Evolutionary conservation across 2,329 filamentous ascomycete species (phyloP).

Genomic region (Diaporthe humulicola): DNA sequence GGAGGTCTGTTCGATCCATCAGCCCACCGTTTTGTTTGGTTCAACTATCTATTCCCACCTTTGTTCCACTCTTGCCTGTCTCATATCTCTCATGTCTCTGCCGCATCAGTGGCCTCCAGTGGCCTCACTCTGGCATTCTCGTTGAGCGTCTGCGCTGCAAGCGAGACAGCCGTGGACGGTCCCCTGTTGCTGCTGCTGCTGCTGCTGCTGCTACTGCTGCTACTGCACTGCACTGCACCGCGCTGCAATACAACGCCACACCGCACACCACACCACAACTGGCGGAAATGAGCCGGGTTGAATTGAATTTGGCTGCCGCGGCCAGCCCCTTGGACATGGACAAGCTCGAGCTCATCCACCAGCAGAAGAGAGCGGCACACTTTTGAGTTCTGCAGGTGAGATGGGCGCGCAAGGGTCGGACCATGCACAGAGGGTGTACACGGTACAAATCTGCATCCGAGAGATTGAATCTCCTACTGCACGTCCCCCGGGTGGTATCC

Average conservation of each 20-base stretch:
- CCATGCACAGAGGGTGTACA: constrained; percentile 4
- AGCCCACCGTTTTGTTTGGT: not conserved
- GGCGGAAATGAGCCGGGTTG: constrained; percentile 26
- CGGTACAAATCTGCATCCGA: not conserved
- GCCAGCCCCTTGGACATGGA: constrained; percentile 18
- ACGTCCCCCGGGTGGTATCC: constrained; percentile 18
- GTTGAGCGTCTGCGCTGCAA: not conserved
- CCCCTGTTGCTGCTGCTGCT: not conserved
- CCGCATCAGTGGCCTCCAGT: not conserved
- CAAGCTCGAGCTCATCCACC: constrained; percentile 21
- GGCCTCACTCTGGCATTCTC: not conserved
- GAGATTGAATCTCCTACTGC: constrained; percentile 22
- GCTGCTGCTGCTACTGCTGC: not conserved
- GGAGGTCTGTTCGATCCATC: constrained; percentile 23
- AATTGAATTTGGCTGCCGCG: constrained; percentile 28
- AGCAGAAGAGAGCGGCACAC: constrained; percentile 3
- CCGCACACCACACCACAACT: constrained; percentile 5
- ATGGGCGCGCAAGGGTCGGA: constrained; percentile 17
- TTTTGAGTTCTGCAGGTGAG: constrained; percentile 31
- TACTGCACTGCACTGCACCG: not conserved
- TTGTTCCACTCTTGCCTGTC: constrained; percentile 3
- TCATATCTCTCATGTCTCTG: constrained; percentile 4
- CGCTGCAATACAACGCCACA: constrained; percentile 18
- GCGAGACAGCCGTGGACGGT: constrained; percentile 15
- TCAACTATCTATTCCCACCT: not conserved